These are phyloP conservation scores for Microbotryum violaceum DNA, from an alignment of 1,284 basidiomycete species.

Conservation along the genomic window DNA sequence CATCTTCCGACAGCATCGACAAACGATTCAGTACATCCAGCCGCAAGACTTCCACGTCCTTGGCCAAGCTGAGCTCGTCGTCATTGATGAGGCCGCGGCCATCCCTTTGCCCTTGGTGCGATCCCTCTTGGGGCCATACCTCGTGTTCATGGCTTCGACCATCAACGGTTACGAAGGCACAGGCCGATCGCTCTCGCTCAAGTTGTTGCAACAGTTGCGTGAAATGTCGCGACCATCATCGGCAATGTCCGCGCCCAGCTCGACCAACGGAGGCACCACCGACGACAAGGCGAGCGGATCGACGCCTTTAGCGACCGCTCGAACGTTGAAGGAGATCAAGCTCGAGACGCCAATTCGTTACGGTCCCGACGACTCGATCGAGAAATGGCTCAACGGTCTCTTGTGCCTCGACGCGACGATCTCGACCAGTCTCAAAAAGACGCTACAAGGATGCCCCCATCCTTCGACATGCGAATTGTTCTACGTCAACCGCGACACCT, in stretches of 20 bases:
- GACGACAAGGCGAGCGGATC: constrained; percentile 31
- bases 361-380: constrained; percentile 74
- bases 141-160: constrained; percentile 96
- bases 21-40: constrained; percentile 95
- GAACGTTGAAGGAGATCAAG: constrained; percentile 86
- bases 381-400: constrained; percentile 87
- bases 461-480: constrained; percentile 90
- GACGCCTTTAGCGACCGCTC: constrained; percentile 47
- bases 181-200: constrained; percentile 91
- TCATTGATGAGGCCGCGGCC: constrained; percentile 97
- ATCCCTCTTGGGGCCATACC: constrained; percentile 91
- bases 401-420: constrained; percentile 91
- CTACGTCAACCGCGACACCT: constrained; percentile 90
- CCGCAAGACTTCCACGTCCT: constrained; percentile 95
- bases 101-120: constrained; percentile 92
- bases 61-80: constrained; percentile 93
- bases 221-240: constrained; percentile 69
- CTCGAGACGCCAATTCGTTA: constrained; percentile 95
- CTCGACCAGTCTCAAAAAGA: constrained; percentile 50
- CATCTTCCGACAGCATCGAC: constrained; percentile 83
- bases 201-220: constrained; percentile 93
- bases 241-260: constrained; percentile 50
- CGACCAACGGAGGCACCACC: constrained; percentile 47
- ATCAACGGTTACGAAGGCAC: constrained; percentile 99
- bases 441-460: constrained; percentile 72